phyloP scores from a whole-genome alignment of 2,329 filamentous ascomycete genomes.

The Lachnellula occidentalis region DNA sequence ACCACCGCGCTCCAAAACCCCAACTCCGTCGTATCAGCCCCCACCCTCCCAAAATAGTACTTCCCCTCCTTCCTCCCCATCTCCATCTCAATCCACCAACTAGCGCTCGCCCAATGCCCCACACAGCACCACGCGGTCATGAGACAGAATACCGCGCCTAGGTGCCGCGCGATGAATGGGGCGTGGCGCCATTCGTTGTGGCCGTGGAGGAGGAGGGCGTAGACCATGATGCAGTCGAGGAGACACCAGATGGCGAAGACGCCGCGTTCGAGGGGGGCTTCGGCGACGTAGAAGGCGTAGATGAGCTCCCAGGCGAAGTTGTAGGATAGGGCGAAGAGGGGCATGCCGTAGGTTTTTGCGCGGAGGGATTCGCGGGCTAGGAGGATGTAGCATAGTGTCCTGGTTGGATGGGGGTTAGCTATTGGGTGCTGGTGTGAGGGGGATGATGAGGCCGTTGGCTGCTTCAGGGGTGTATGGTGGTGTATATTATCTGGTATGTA shows the following conservation, averaged over 20 bases:
- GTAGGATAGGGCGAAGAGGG: slow-evolving; percentile 41
- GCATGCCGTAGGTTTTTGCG: slow-evolving; percentile 45
- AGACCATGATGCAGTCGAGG: slow-evolving; percentile 44
- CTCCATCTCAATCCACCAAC: slow-evolving; percentile 46
- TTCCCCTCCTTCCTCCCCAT: slow-evolving; percentile 37
- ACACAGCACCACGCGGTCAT: slow-evolving; percentile 35
- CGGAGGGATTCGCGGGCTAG: slow-evolving; percentile 41
- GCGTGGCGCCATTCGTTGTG: slow-evolving; percentile 38
- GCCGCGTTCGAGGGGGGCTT: slow-evolving; percentile 37
- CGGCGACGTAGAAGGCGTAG: slow-evolving; percentile 42
- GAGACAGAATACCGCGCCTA: slow-evolving; percentile 34
- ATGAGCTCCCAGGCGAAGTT: slow-evolving; percentile 50
- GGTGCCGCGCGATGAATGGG: slow-evolving; percentile 38
- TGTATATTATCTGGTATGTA: too few species aligned
- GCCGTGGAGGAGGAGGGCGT: slow-evolving; percentile 40
- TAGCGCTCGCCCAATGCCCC: slow-evolving; percentile 39
- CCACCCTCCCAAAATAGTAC: slow-evolving; percentile 34
- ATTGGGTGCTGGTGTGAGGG: too few species aligned
- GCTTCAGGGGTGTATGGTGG: too few species aligned
- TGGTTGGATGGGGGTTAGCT: too few species aligned
- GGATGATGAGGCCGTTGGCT: too few species aligned
- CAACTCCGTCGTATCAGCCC: slow-evolving; percentile 43
- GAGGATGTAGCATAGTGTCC: slow-evolving; percentile 38
- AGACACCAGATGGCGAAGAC: slow-evolving; percentile 45
- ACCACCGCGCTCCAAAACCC: slow-evolving; percentile 18